phyloP scores from a whole-genome alignment of 2,329 filamentous ascomycete species.

The Fusarium virguliforme region DNA sequence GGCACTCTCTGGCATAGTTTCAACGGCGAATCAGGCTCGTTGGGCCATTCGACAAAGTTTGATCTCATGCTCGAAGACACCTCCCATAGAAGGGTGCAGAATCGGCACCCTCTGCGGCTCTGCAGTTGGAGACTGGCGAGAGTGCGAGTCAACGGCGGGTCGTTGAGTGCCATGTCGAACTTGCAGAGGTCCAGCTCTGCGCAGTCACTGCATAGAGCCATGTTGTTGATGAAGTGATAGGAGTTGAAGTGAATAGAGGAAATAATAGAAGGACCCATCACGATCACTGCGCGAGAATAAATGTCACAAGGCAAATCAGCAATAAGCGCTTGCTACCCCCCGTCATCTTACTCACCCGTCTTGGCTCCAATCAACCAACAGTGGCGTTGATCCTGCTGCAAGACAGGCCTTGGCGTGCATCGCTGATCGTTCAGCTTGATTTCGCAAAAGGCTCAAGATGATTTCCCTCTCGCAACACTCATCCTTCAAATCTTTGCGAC shows the following conservation, averaged over 20 bases:
- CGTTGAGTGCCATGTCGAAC: not conserved
- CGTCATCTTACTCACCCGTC: not conserved
- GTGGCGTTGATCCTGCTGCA: slow-evolving; percentile 1
- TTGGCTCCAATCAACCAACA: not conserved
- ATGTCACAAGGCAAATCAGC: not conserved
- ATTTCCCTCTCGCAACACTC: not conserved
- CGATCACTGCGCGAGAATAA: not conserved
- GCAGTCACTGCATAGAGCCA: not conserved
- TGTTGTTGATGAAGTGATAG: not conserved
- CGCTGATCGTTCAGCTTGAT: not conserved
- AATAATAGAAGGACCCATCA: not conserved
- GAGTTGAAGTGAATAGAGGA: not conserved
- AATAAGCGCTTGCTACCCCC: not conserved
- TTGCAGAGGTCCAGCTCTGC: not conserved
- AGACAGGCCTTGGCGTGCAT: not conserved
- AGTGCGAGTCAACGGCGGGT: not conserved
- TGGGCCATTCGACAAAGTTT: too few relatives aligned
- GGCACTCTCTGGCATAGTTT: not conserved
- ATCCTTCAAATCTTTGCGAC: not conserved
- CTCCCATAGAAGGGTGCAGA: not conserved
- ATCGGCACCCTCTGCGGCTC: not conserved
- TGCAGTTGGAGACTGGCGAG: not conserved
- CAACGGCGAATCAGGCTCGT: not conserved
- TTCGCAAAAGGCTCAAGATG: not conserved
- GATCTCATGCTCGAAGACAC: not conserved